Evolutionary conservation across 768 basidiomycete genomes (phyloP), one percentile per base, ranked within the genome.

Genomic region (Hysterangium stoloniferum): DNA sequence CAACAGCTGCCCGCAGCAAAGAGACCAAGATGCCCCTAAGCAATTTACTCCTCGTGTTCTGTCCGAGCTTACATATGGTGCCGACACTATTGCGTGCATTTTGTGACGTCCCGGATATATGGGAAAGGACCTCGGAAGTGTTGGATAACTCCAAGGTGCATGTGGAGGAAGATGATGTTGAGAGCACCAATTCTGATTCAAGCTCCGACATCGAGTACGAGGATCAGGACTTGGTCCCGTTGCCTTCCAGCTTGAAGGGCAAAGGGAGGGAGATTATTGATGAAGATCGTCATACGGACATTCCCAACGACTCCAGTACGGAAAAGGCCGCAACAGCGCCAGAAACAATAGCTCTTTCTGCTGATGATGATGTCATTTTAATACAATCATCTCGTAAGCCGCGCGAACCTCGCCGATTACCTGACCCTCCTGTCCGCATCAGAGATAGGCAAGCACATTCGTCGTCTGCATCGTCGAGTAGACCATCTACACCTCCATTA

Each of bases 11-110:
- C 49, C 74, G 78, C 55, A 73, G 74, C 59, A 75, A 74, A 56
- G 77, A 80, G 58, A 97, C 91, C 31, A 90, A 89, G 68, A 97
- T 97, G 93, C 89, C 91, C 2, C 66, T 96, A 56, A 84, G 84
- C 63, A 96, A 96, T 60, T 65, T 97, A 57, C 69, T 94, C 42
- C 69, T 94, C 29, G 84, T 95, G 44, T 82, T 97, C 62, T 92
- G 87, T 55, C 94, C 93, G 6, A 90, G 82, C 61, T 65, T 93
- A 61, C 80, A 76, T 60, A 84, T 93, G 79, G 86, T 71, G 52
- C 86, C 86, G 13, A 73, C 81, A 1, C 61, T 91, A 24, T 64
- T 92, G 57, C 75, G 83, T 55, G 75, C 82, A 27, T 64, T 92
- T 2, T 86, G 86, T 58, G 87, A 91, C 62, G 75, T 75, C 7